These are phyloP conservation scores for Globisporangium paddicum DNA, from an alignment of 352 stramenopile genomes.

Conservation along the genomic window DNA sequence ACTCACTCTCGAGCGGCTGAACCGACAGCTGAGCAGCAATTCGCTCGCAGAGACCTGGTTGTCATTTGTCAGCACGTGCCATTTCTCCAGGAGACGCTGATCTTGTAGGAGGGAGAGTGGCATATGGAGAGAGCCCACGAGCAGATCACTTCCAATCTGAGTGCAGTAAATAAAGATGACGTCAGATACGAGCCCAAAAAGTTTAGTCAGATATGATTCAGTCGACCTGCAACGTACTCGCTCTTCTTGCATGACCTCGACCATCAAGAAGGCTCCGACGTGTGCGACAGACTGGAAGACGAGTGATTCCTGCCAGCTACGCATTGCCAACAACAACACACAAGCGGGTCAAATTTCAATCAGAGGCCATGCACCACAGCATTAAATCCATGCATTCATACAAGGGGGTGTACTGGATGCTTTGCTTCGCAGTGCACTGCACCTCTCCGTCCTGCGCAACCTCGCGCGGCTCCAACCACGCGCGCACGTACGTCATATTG, in stretches of 20 bases:
- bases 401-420: constrained; percentile 21
- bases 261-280: constrained; percentile 29
- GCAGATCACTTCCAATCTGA: constrained; percentile 36
- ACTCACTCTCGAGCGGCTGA: constrained; percentile 45
- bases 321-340: not conserved
- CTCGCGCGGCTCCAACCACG: constrained; percentile 28
- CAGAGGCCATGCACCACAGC: not conserved
- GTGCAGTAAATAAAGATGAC: not conserved
- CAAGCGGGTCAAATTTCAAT: not conserved
- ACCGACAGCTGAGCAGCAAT: constrained; percentile 39
- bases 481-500: constrained; percentile 49
- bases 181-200: not conserved
- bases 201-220: not conserved
- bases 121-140: constrained; percentile 32
- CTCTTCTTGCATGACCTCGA: constrained; percentile 67
- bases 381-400: not conserved
- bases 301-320: constrained; percentile 40
- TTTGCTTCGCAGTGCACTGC: constrained; percentile 33
- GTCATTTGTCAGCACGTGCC: constrained; percentile 36
- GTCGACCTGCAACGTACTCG: constrained; percentile 9
- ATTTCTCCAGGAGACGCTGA: constrained; percentile 39
- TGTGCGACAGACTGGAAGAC: constrained; percentile 40
- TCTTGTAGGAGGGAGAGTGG: constrained; percentile 44
- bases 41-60: constrained; percentile 27
- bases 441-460: constrained; percentile 16